Evolutionary conservation across 2,329 filamentous ascomycete species (phyloP).

Genomic region (Calonectria leucothoes): DNA sequence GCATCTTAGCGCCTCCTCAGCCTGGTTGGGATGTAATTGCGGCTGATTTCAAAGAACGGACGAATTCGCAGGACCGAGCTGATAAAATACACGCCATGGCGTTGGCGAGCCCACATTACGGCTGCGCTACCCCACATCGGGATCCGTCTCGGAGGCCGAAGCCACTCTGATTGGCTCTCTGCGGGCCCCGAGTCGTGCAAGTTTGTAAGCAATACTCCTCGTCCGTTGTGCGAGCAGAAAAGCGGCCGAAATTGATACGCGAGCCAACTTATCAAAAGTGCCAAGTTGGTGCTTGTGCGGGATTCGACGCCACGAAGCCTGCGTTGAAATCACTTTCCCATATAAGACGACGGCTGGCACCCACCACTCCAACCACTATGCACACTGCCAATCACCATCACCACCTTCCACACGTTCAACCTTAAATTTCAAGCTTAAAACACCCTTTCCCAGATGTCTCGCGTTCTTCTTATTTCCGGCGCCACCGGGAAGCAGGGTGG

Average conservation of each 20-base stretch:
- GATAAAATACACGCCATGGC: background rate
- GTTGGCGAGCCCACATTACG: background rate
- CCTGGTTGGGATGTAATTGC: background rate
- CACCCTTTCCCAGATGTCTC: background rate
- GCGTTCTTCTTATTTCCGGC: background rate
- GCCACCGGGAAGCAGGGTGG: background rate
- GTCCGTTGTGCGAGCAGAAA: background rate
- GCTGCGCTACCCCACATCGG: background rate
- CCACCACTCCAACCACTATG: background rate
- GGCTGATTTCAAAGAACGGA: background rate
- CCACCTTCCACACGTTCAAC: background rate
- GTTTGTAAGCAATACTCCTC: background rate
- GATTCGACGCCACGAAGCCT: too few species aligned
- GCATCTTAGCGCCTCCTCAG: background rate
- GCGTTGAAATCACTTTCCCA: background rate
- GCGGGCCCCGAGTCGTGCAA: background rate
- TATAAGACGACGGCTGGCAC: background rate
- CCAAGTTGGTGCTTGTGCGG: background rate
- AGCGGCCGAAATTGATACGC: background rate
- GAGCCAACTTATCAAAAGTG: background rate
- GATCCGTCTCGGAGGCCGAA: background rate
- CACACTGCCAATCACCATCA: too few species aligned
- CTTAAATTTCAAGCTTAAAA: background rate
- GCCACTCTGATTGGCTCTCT: background rate
- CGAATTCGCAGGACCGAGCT: background rate